Evolutionary conservation across 306 rosid species (phyloP), one percentile per base, ranked within the genome.

Genomic region (Comarum palustre): DNA sequence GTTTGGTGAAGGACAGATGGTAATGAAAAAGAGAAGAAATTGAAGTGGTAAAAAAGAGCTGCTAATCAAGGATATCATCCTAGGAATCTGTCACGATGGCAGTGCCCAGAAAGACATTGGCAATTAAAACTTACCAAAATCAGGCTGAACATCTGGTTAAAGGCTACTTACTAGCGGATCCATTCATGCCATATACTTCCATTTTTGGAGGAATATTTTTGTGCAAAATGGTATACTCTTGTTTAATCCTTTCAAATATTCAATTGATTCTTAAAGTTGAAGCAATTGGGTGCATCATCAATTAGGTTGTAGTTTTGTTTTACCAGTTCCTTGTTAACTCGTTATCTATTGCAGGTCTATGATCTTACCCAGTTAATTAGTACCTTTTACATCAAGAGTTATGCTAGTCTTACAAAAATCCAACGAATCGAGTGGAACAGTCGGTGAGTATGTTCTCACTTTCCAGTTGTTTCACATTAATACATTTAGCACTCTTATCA

Each of bases 391-490:
- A 54, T 83, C 72, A 86, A 86, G 81, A 82, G 78, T 52, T 86
- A 84, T 77, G 78, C 78, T 46, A 76, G 81, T 68, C 90, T 86
- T 59, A 81, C 90, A 34, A 84, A 86, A 82, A 84, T 86, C 61
- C 88, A 86, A 77, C 81, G 82, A 67, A 81, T 79, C 2, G 90
- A 86, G 77, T 86, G 90, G 90, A 84, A 84, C 75, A 86, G 74
- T 58, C 86, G 90, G 90, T 84, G 68, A 84, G 82, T 80, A 32
- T 29, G 25, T 57, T 48, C 32, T 45, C 71, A 59, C 39, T 64
- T 58, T 66, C 41, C 61, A 41, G 9, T 36, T 61, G 31, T 71
- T 48, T 20, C 46, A 52, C 34, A 32, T 22, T 31, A 20, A 16
- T 32, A 42, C 20, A 75, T 72, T 34, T 63, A 5, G 16, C 36